Evolutionary conservation across 2,329 filamentous ascomycete genomes (phyloP).

Genomic region (Talaromyces verruculosus): DNA sequence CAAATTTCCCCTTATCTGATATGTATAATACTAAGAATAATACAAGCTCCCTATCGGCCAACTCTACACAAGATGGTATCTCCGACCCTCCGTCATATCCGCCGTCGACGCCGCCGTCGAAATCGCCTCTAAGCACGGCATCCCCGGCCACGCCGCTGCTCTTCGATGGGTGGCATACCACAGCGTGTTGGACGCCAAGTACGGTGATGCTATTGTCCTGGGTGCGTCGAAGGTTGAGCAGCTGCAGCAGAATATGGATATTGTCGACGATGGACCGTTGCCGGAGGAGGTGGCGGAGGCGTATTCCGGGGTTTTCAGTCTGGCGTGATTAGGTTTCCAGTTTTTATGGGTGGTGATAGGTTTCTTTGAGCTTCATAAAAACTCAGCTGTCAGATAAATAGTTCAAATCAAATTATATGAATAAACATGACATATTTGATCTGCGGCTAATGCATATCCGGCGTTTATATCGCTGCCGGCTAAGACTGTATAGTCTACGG

Average conservation of each 20-base stretch:
- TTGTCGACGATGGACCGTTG: background rate
- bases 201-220: background rate
- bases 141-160: background rate
- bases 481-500: background rate
- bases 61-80: background rate
- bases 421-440: background rate
- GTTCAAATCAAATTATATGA: background rate
- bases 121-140: background rate
- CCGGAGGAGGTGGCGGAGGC: background rate
- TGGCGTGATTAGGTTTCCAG: background rate
- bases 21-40: background rate
- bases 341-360: background rate
- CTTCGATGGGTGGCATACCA: background rate
- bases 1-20: background rate
- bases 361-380: background rate
- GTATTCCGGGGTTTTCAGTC: background rate
- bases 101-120: slow-evolving; percentile 1
- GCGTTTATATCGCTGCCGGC: background rate
- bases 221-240: background rate
- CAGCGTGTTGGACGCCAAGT: background rate
- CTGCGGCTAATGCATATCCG: background rate
- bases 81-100: slow-evolving; percentile 6
- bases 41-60: background rate
- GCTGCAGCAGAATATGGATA: background rate
- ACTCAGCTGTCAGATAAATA: background rate